A percentile compares a stretch with the other conserved stretches of the same genome.
phyloP scores from a whole-genome alignment of 2,329 filamentous ascomycete genomes.

The Dactylellina cionopaga region DNA sequence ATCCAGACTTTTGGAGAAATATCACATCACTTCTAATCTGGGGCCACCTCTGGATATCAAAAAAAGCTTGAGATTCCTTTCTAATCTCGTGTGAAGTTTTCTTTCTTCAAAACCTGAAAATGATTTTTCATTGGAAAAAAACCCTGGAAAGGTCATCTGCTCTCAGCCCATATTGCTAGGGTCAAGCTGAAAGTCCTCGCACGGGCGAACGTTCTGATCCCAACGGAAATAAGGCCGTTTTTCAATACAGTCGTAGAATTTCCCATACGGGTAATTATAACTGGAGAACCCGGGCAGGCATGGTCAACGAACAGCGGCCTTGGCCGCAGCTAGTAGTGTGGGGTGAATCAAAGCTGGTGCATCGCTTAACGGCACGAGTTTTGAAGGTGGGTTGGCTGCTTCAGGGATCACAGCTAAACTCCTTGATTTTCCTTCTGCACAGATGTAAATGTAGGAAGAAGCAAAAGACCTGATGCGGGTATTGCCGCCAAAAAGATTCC shows the following conservation, averaged over 20 bases:
- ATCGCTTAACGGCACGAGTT: constrained; percentile 35
- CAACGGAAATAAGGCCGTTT: too few species aligned
- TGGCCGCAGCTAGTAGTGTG: constrained; percentile 14
- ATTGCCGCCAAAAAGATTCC: constrained; percentile 26
- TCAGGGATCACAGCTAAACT: constrained; percentile 1
- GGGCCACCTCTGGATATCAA: too few species aligned
- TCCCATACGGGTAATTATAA: constrained; percentile 27
- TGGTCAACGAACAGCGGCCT: not conserved
- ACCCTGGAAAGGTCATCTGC: too few species aligned
- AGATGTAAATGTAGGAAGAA: constrained; percentile 7
- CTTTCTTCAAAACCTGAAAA: too few species aligned
- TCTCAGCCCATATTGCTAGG: too few species aligned
- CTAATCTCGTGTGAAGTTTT: too few species aligned
- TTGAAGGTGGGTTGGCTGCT: not conserved
- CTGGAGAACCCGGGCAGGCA: constrained; percentile 12
- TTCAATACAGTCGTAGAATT: too few species aligned
- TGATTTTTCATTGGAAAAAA: too few species aligned
- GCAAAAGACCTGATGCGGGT: not conserved
- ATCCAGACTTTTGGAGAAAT: not conserved
- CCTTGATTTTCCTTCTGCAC: not conserved
- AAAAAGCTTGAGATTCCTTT: too few species aligned
- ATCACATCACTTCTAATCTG: too few species aligned
- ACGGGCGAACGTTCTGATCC: too few species aligned
- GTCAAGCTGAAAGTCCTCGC: too few species aligned
- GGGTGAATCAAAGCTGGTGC: constrained; percentile 6